Evolutionary conservation across 2,329 filamentous ascomycete species (phyloP).

Genomic region (Zasmidium cellare): DNA sequence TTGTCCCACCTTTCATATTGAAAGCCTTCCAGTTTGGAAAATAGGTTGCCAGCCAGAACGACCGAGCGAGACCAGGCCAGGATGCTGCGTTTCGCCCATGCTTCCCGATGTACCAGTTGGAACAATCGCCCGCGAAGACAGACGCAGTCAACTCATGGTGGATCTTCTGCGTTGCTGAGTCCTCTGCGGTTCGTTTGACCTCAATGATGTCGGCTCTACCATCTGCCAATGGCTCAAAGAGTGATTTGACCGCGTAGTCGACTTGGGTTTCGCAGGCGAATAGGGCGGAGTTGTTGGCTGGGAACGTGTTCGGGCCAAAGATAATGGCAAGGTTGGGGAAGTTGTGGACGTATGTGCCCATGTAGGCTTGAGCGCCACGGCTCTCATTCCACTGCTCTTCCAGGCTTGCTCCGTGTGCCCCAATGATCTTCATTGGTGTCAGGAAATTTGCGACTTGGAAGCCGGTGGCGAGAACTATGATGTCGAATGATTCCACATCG

Average conservation of each 20-base stretch:
- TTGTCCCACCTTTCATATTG: background rate
- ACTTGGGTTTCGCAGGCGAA: conserved; percentile 16
- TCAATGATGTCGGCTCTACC: conserved; percentile 35
- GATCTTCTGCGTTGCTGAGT: conserved; percentile 33
- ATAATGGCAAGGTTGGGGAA: conserved; percentile 21
- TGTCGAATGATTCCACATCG: background rate
- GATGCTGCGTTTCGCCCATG: background rate
- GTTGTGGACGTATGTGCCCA: background rate
- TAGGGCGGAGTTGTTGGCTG: conserved; percentile 27
- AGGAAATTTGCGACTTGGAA: background rate
- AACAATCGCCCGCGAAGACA: background rate
- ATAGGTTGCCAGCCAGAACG: background rate
- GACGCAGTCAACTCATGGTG: conserved; percentile 21
- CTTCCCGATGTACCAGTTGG: background rate
- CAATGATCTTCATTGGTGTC: background rate
- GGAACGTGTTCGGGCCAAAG: conserved; percentile 33
- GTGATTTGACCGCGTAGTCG: conserved; percentile 28
- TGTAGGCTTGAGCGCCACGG: background rate
- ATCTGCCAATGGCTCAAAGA: conserved; percentile 38
- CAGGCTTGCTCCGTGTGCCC: background rate
- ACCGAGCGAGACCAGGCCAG: background rate
- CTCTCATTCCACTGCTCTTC: conserved; percentile 2
- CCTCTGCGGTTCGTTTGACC: conserved; percentile 37
- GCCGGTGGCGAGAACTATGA: background rate
- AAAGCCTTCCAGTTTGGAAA: background rate